Conservation (phyloP, 208 protist species). For the Leishmania tarentolae region DNA sequence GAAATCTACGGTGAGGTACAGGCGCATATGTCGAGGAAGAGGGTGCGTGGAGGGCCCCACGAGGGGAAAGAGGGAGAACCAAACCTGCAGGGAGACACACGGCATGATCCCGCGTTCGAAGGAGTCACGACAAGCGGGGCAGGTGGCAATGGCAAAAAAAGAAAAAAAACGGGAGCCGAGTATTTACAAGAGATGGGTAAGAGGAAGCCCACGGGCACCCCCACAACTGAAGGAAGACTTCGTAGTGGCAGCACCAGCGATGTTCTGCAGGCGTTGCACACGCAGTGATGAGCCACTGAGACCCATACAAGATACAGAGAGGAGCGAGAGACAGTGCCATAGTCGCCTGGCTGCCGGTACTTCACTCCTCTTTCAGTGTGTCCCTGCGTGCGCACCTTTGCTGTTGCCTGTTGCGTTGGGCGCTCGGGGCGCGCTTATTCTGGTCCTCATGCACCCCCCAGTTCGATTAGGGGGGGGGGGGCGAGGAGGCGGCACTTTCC, state of each 20-base stretch:
- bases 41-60: too few species aligned
- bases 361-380: background rate
- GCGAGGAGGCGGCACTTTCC: background rate
- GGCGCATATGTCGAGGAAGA: too few species aligned
- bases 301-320: background rate
- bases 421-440: background rate
- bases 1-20: too few species aligned
- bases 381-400: background rate
- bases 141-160: background rate
- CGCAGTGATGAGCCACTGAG: background rate
- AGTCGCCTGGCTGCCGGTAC: background rate
- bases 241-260: background rate
- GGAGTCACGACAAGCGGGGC: too few species aligned
- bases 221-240: background rate
- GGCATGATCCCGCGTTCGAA: too few species aligned
- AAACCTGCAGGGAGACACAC: too few species aligned
- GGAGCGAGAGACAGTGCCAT: too few species aligned
- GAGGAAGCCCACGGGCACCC: background rate
- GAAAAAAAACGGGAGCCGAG: background rate
- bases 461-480: too few species aligned
- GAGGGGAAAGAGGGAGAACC: background rate
- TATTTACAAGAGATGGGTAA: background rate
- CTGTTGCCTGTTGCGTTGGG: background rate
- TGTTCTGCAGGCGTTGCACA: background rate
- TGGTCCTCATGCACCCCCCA: too few species aligned